phyloP scores from a whole-genome alignment of 2,329 filamentous ascomycete species.

The Macrophomina tecta region DNA sequence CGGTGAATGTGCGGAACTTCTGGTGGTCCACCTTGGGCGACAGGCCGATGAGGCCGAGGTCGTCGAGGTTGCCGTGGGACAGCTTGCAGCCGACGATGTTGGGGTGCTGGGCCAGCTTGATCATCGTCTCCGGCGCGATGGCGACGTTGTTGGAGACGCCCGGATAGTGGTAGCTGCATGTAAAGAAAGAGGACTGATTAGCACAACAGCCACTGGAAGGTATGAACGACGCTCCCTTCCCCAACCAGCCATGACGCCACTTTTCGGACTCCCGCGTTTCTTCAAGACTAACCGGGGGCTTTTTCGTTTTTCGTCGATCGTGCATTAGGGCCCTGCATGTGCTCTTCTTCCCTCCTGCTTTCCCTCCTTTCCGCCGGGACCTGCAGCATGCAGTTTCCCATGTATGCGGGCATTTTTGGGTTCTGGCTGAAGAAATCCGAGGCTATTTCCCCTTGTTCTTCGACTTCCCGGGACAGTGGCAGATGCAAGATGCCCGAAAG shows the following conservation, averaged over 20 bases:
- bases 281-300: not conserved
- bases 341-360: not conserved
- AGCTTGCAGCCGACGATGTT: constrained; percentile 71
- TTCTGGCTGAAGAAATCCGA: too few relatives aligned
- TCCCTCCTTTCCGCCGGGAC: not conserved
- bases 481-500: not conserved
- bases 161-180: constrained; percentile 62
- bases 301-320: not conserved
- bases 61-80: constrained; percentile 66
- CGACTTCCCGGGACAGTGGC: not conserved
- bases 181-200: not conserved
- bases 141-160: constrained; percentile 67
- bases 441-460: not conserved
- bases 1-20: constrained; percentile 64
- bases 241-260: not conserved
- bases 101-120: constrained; percentile 60
- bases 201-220: not conserved
- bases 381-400: constrained; percentile 12
- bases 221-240: not conserved
- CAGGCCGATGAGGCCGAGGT: constrained; percentile 61
- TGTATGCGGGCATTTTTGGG: not conserved
- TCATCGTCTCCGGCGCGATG: constrained; percentile 61
- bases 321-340: constrained; percentile 13
- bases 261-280: not conserved
- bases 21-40: constrained; percentile 60